Evolutionary conservation across 2,329 filamentous ascomycete genomes (phyloP).

Genomic region (Ascochyta koolunga): DNA sequence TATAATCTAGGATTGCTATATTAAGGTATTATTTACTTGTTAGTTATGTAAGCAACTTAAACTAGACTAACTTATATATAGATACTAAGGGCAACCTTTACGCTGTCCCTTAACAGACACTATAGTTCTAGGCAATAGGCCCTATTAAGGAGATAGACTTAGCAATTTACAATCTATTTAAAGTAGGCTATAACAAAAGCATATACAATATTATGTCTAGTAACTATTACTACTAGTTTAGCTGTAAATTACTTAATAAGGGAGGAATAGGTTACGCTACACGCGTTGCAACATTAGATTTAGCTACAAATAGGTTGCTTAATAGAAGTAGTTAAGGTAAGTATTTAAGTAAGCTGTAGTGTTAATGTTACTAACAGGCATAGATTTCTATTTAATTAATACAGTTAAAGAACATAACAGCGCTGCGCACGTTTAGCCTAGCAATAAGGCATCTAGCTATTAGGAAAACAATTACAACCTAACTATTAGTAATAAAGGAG

Average conservation of each 20-base stretch:
- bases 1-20: neutral
- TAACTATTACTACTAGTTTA: constrained; percentile 8
- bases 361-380: constrained; percentile 8
- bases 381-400: constrained; percentile 16
- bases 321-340: constrained; percentile 19
- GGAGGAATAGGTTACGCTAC: constrained; percentile 9
- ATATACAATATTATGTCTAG: neutral
- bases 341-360: constrained; percentile 15
- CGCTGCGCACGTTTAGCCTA: constrained; percentile 14
- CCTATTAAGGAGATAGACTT: too few species aligned
- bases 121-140: too few species aligned
- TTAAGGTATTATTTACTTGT: neutral
- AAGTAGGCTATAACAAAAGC: neutral
- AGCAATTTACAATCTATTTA: neutral
- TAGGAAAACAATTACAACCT: constrained; percentile 8
- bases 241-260: constrained; percentile 11
- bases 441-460: constrained; percentile 8
- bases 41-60: neutral
- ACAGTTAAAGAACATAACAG: constrained; percentile 13
- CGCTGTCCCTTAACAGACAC: neutral
- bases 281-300: constrained; percentile 13
- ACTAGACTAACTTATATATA: neutral
- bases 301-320: constrained; percentile 14
- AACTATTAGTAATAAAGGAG: constrained; percentile 12
- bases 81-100: neutral